phyloP scores from a whole-genome alignment of 2,329 filamentous ascomycete species.

The Canariomyces notabilis region DNA sequence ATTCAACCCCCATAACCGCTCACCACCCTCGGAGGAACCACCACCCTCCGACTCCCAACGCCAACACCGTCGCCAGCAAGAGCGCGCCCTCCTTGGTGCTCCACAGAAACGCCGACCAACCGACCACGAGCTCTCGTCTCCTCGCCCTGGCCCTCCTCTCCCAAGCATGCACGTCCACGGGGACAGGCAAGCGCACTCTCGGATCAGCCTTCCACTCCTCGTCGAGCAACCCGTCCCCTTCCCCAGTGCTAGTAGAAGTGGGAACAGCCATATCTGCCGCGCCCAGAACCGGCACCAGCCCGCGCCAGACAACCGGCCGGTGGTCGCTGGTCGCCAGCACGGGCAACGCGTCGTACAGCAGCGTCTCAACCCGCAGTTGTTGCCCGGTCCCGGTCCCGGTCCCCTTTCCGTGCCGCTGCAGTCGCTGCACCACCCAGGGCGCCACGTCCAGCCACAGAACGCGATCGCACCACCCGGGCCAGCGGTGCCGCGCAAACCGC shows the following conservation, averaged over 20 bases:
- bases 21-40: slow-evolving; percentile 33
- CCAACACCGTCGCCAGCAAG: slow-evolving; percentile 39
- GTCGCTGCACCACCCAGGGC: slow-evolving; percentile 45
- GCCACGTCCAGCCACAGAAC: slow-evolving; percentile 70
- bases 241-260: too few species aligned
- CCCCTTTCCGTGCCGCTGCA: slow-evolving; percentile 57
- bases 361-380: too few species aligned
- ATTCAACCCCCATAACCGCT: too few species aligned
- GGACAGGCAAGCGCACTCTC: slow-evolving; percentile 42
- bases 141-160: slow-evolving; percentile 44
- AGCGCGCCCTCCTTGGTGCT: slow-evolving; percentile 48
- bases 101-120: slow-evolving; percentile 52
- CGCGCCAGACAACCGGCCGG: slow-evolving; percentile 70
- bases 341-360: slow-evolving; percentile 69
- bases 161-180: slow-evolving; percentile 53
- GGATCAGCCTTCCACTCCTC: slow-evolving; percentile 33
- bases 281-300: slow-evolving; percentile 57
- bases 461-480: slow-evolving; percentile 90
- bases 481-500: slow-evolving; percentile 75
- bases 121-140: slow-evolving; percentile 43
- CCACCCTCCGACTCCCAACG: slow-evolving; percentile 41
- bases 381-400: too few species aligned
- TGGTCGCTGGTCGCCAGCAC: slow-evolving; percentile 83
- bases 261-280: slow-evolving; percentile 35
- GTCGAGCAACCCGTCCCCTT: neutral